Conservation (phyloP, 257 asterid species). For the Echium plantagineum region DNA sequence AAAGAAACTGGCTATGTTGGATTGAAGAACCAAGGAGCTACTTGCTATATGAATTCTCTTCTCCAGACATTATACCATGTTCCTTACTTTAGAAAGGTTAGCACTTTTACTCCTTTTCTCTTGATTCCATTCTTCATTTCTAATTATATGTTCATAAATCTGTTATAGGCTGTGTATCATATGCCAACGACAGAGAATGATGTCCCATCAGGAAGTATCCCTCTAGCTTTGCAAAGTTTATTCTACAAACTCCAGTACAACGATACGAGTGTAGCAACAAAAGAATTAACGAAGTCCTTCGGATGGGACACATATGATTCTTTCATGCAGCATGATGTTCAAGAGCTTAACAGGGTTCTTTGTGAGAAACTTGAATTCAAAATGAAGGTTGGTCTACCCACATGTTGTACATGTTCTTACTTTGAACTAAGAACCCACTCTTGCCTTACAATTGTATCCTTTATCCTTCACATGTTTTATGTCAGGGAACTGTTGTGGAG, state of each 20-base stretch:
- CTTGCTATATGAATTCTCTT: slow-evolving; percentile 50
- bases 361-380: slow-evolving; percentile 47
- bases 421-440: not conserved
- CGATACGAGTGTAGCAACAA: slow-evolving; percentile 28
- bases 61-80: slow-evolving; percentile 41
- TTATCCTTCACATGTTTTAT: not conserved
- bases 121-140: not conserved
- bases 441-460: not conserved
- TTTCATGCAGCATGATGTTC: slow-evolving; percentile 42
- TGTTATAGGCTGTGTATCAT: slow-evolving; percentile 32
- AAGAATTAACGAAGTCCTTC: slow-evolving; percentile 45
- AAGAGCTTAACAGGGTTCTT: slow-evolving; percentile 39
- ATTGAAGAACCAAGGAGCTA: slow-evolving; percentile 44
- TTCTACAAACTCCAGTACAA: slow-evolving; percentile 40
- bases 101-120: slow-evolving; percentile 1
- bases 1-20: slow-evolving; percentile 49
- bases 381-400: slow-evolving; percentile 27
- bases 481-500: slow-evolving; percentile 83
- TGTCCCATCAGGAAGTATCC: slow-evolving; percentile 35
- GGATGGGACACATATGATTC: slow-evolving; percentile 49
- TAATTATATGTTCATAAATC: too few relatives aligned
- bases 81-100: slow-evolving; percentile 47
- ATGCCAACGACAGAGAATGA: slow-evolving; percentile 34
- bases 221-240: slow-evolving; percentile 45
- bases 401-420: not conserved